Percentiles rank a stretch among this genome's conserved stretches.
Evolutionary conservation across 2,329 filamentous ascomycete genomes (phyloP).

Genomic region (Trichoderma brevicompactum): DNA sequence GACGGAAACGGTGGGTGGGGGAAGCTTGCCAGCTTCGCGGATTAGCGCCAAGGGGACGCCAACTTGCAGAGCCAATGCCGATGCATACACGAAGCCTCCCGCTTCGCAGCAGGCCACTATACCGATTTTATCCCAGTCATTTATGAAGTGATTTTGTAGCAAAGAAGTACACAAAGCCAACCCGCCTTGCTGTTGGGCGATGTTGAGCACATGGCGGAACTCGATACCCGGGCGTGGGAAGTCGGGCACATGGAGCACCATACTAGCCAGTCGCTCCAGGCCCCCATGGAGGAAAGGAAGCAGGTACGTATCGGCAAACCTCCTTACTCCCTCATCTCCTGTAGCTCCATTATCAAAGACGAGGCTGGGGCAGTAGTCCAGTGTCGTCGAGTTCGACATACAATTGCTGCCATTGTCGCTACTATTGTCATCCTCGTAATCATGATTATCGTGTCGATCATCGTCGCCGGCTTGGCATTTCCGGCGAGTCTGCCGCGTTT

Average conservation of each 20-base stretch:
- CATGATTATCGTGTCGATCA: background rate
- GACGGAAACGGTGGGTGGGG: slow-evolving; percentile 57
- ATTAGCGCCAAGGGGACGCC: slow-evolving; percentile 53
- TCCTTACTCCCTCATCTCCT: slow-evolving; percentile 46
- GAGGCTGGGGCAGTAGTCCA: slow-evolving; percentile 48
- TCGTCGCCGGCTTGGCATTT: slow-evolving; percentile 29
- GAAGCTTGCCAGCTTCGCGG: slow-evolving; percentile 62
- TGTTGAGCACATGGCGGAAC: slow-evolving; percentile 63
- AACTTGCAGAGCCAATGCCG: slow-evolving; percentile 51
- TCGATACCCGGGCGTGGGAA: slow-evolving; percentile 55
- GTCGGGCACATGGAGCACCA: slow-evolving; percentile 54
- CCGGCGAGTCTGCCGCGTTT: slow-evolving; percentile 45
- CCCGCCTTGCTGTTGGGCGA: slow-evolving; percentile 57
- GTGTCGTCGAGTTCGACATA: slow-evolving; percentile 32
- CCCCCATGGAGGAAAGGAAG: slow-evolving; percentile 53
- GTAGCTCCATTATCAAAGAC: slow-evolving; percentile 55
- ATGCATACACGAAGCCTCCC: slow-evolving; percentile 61
- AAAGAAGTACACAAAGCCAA: slow-evolving; percentile 56
- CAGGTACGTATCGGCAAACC: slow-evolving; percentile 50
- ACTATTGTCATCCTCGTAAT: slow-evolving; percentile 13
- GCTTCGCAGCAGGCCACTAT: slow-evolving; percentile 58
- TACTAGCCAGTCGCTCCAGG: slow-evolving; percentile 50
- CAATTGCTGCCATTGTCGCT: slow-evolving; percentile 21
- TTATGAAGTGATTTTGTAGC: slow-evolving; percentile 50
- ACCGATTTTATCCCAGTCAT: slow-evolving; percentile 52